Percentiles rank a stretch among this genome's conserved stretches.
Evolutionary conservation across 2,329 filamentous ascomycete species (phyloP).

Genomic region (Epichloe gansuensis): DNA sequence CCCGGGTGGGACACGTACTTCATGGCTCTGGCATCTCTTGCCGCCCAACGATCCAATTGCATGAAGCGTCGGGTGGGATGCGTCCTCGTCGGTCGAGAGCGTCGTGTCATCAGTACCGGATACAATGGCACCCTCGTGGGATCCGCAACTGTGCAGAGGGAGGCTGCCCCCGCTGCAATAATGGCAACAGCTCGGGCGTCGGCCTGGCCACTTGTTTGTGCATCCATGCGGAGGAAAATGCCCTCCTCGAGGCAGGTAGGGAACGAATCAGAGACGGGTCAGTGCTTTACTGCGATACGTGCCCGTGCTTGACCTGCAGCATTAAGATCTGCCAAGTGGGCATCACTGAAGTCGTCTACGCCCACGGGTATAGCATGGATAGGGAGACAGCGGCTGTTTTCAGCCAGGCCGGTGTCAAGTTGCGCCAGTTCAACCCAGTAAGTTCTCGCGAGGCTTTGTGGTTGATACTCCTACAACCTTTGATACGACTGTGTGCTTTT

Average conservation of each 20-base stretch:
- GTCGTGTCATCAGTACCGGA: conserved; percentile 83
- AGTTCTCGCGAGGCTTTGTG: conserved; percentile 22
- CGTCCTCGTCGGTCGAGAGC: conserved; percentile 70
- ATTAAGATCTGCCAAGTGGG: conserved; percentile 98
- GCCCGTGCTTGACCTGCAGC: conserved; percentile 91
- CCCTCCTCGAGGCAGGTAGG: conserved; percentile 81
- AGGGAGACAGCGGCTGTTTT: conserved; percentile 72
- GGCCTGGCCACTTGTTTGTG: conserved; percentile 81
- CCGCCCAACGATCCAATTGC: conserved; percentile 84
- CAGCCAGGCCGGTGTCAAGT: conserved; percentile 64
- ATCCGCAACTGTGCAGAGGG: conserved; percentile 86
- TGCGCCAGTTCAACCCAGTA: conserved; percentile 82
- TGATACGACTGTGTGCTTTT: not conserved
- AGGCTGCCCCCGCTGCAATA: conserved; percentile 81
- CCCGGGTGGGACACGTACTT: conserved; percentile 97
- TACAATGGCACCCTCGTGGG: conserved; percentile 93
- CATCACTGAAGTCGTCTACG: conserved; percentile 91
- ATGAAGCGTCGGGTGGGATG: conserved; percentile 97
- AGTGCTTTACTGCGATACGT: conserved; percentile 89
- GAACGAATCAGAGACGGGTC: conserved; percentile 76
- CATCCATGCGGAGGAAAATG: conserved; percentile 97
- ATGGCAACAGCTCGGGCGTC: conserved; percentile 54
- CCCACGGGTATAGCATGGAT: conserved; percentile 91
- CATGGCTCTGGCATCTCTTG: conserved; percentile 89
- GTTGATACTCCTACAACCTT: no score